These are phyloP conservation scores for Sclerotinia nivalis DNA, from an alignment of 2,329 filamentous ascomycete species.

Conservation along the genomic window DNA sequence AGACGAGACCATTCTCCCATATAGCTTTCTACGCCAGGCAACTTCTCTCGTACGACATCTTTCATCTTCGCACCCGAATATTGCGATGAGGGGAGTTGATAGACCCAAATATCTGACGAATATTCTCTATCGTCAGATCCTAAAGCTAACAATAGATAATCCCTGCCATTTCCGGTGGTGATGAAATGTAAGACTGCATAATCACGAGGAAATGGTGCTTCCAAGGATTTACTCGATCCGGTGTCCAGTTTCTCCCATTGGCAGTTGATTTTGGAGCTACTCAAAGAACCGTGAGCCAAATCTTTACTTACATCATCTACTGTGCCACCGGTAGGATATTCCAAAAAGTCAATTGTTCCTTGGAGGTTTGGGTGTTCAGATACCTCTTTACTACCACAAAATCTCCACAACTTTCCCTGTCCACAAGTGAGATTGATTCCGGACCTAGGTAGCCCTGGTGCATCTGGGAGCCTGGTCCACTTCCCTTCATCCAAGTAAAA, in stretches of 20 bases:
- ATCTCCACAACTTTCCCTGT: conserved; percentile 12
- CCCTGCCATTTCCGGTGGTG: conserved; percentile 5
- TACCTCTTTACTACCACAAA: background rate
- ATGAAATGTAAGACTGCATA: conserved; percentile 15
- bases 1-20: conserved; percentile 12
- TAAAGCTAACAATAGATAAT: conserved; percentile 14
- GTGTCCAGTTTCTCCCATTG: conserved; percentile 2
- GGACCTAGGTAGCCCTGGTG: background rate
- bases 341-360: background rate
- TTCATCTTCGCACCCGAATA: conserved; percentile 13
- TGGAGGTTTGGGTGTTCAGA: background rate
- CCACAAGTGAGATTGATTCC: conserved; percentile 2
- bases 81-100: background rate
- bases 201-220: background rate
- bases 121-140: background rate
- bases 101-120: conserved; percentile 13
- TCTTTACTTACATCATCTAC: background rate
- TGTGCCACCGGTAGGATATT: conserved; percentile 7
- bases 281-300: background rate
- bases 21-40: conserved; percentile 13
- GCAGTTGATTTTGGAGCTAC: background rate
- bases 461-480: conserved; percentile 14
- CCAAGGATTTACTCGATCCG: background rate
- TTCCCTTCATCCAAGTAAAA: conserved; percentile 19
- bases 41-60: background rate